A percentile compares a stretch with the other conserved stretches of the same genome.
phyloP scores from a whole-genome alignment of 495 filamentous ascomycete species.

The Elasticomyces elasticus region DNA sequence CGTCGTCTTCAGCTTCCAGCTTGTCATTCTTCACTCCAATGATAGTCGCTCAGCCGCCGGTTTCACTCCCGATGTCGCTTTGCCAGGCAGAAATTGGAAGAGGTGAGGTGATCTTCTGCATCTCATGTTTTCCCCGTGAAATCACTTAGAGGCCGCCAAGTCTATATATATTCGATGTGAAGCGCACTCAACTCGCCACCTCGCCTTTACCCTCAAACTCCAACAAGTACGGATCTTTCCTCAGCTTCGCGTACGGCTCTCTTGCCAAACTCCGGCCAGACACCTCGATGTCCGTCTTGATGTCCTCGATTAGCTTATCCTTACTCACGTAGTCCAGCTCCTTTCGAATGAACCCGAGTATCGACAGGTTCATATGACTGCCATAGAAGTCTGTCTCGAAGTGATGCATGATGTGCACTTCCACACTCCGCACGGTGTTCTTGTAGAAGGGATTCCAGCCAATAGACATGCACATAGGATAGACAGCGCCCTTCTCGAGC shows the following conservation, averaged over 20 bases:
- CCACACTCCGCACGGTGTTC: constrained; percentile 70
- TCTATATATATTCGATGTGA: too few species aligned
- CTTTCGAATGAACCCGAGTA: constrained; percentile 79
- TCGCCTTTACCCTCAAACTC: constrained; percentile 22
- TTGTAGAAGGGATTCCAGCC: constrained; percentile 96
- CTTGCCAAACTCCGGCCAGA: constrained; percentile 62
- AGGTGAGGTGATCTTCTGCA: too few species aligned
- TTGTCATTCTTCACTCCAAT: too few species aligned
- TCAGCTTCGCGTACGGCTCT: constrained; percentile 51
- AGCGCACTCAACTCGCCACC: constrained; percentile 11
- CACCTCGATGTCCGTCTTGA: constrained; percentile 77
- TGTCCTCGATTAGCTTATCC: constrained; percentile 80
- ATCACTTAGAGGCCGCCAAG: too few species aligned
- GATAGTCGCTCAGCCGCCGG: too few species aligned
- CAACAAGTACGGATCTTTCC: constrained; percentile 37
- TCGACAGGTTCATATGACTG: constrained; percentile 60
- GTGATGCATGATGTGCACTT: constrained; percentile 79
- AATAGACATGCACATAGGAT: constrained; percentile 86
- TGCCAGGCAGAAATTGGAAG: too few species aligned
- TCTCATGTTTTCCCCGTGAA: too few species aligned
- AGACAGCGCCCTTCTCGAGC: constrained; percentile 35
- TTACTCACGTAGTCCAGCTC: constrained; percentile 79
- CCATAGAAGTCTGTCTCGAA: constrained; percentile 78
- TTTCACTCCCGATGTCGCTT: too few species aligned
- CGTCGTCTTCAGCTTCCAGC: too few species aligned